These are phyloP conservation scores for Alternaria atra DNA, from an alignment of 2,329 filamentous ascomycete species.

Conservation along the genomic window DNA sequence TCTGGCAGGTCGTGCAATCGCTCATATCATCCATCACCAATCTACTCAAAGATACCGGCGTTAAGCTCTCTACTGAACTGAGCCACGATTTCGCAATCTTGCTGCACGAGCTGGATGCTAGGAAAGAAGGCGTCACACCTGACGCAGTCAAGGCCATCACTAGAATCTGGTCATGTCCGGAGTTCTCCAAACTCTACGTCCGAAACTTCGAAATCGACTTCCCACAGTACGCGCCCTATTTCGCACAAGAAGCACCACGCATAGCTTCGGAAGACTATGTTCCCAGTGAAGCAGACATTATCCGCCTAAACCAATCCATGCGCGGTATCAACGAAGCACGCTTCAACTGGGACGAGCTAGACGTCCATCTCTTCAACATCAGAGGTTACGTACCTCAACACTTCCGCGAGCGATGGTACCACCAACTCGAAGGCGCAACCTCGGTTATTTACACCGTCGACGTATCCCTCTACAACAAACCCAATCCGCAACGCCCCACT, in stretches of 20 bases:
- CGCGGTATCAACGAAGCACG: slow-evolving; percentile 47
- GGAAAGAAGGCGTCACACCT: slow-evolving; percentile 35
- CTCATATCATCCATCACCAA: slow-evolving; percentile 49
- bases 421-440: slow-evolving; percentile 46
- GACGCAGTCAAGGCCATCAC: slow-evolving; percentile 39
- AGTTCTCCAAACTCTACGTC: slow-evolving; percentile 45
- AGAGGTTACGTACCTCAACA: slow-evolving; percentile 41
- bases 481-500: slow-evolving; percentile 35
- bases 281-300: slow-evolving; percentile 47
- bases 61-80: slow-evolving; percentile 35
- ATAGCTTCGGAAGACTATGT: slow-evolving; percentile 42
- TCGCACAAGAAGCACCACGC: slow-evolving; percentile 38
- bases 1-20: slow-evolving; percentile 43
- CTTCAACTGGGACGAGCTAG: slow-evolving; percentile 48
- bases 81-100: slow-evolving; percentile 44
- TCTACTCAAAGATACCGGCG: slow-evolving; percentile 47
- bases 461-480: slow-evolving; percentile 45
- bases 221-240: slow-evolving; percentile 47
- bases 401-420: slow-evolving; percentile 49
- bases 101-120: slow-evolving; percentile 46
- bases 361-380: slow-evolving; percentile 49
- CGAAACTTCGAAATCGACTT: slow-evolving; percentile 50
- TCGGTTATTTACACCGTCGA: slow-evolving; percentile 47
- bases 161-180: slow-evolving; percentile 40
- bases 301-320: slow-evolving; percentile 41